Evolutionary conservation across 495 filamentous ascomycete species (phyloP).

Genomic region (Tuber borchii): DNA sequence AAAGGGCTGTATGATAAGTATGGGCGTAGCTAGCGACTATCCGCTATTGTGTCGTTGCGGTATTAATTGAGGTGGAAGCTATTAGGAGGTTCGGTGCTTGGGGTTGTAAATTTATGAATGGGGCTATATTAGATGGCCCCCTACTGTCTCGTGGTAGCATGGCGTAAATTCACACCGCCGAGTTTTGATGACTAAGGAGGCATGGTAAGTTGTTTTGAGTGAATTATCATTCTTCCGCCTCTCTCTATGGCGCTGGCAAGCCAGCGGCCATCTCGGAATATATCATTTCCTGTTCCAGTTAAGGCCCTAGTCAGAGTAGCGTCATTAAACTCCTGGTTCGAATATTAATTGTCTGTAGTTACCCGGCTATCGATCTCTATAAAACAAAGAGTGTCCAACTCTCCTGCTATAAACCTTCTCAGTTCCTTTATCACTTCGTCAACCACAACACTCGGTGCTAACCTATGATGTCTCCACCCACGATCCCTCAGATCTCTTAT

Average conservation of each 20-base stretch:
- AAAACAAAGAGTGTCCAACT: too few relatives aligned
- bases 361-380: too few relatives aligned
- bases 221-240: neutral
- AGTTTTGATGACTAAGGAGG: neutral
- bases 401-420: too few relatives aligned
- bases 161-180: conserved; percentile 23
- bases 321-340: too few relatives aligned
- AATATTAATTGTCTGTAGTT: too few relatives aligned
- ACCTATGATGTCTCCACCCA: too few relatives aligned
- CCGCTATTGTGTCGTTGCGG: conserved; percentile 21
- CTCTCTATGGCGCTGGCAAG: neutral
- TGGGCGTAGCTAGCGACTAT: conserved; percentile 33
- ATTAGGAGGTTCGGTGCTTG: neutral
- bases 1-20: conserved; percentile 6
- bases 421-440: too few relatives aligned
- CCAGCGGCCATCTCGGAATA: too few relatives aligned
- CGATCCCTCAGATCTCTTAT: too few relatives aligned
- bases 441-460: too few relatives aligned
- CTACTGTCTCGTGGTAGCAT: neutral
- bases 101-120: neutral
- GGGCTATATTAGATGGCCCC: neutral
- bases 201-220: neutral
- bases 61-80: neutral
- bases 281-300: too few relatives aligned
- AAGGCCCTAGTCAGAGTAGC: too few relatives aligned